Evolutionary conservation across 768 basidiomycete genomes (phyloP), one percentile per base, ranked within the genome.

Genomic region (Collybia sordida): DNA sequence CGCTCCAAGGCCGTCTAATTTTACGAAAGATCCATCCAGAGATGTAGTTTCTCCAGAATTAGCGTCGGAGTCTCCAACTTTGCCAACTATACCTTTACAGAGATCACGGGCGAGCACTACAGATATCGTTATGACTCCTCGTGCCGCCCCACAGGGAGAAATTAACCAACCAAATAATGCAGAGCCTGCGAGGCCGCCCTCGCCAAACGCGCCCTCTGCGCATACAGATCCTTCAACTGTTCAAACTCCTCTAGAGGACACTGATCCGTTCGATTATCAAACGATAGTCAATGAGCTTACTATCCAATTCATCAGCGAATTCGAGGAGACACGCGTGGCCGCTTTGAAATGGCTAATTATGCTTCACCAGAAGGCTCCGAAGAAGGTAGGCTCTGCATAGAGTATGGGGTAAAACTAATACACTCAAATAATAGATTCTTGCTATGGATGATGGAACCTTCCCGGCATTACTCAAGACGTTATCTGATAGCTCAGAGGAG

Each of bases 271-370:
- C 59, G 93, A 97, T 63, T 97, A 97, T 59, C 88, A 92, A 56
- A 81, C 85, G 17, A 98, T 93, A 0, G 96, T 99, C 45, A 92
- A 90, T 61, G 91, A 90, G 43, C 68, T 99, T 55, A 97, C 93
- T 3, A 74, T 97, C 43, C 94, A 97, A 58, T 95, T 99, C 64
- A 63, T 98, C 68, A 94, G 90, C 67, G 96, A 99, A 68, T 93
- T 91, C 58, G 96, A 97, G 64, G 94, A 98, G 62, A 98, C 97
- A 0, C 75, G 95, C 42, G 92, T 98, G 4, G 93, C 94, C 22
- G 94, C 96, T 2, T 67, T 99, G 59, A 95, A 96, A 69, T 99
- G 97, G 97, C 73, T 99, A 34, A 86, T 97, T 49, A 99, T 99
- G 97, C 72, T 99, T 45, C 97, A 99, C 69, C 90, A 95, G 65